Base-by-base conservation (phyloP, 1,284 basidiomycete species). In the Irpex sp. region DNA sequence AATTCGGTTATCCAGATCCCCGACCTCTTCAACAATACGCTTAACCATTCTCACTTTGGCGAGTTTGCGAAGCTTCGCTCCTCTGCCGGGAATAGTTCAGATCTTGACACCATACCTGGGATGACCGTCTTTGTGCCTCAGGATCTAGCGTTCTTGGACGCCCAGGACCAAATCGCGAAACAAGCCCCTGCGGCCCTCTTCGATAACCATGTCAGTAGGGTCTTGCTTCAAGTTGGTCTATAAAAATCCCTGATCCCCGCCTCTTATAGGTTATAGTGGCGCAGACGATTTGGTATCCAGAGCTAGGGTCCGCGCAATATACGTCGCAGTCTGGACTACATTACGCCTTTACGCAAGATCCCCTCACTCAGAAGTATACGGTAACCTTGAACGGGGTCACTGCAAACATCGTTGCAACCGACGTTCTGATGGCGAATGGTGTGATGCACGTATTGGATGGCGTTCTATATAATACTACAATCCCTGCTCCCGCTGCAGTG, bases 181-280 rank as follows among this genome's bases (percentile, higher is more conserved):
- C 5, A 7, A 14, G 35, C 47, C 36, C 54, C 56, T 10, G 14
- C 12, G 16, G 12, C 18, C 36, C n/a, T 60, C 16, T 59, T 45
- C 45, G 48, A 58, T 16, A 58, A 59, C 36, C 61, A 62, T 39
- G 61, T 62, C 21, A n/a, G 61, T 58, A 18, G 42, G 42, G 42
- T 45, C 12, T 7, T 18, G 7, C 18, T 16, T 45, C 42, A 16
- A 45, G 4, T 18, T 45, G 18, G 28, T 33, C 42, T 14, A 45
- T 18, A 18, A 45, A 45, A 18, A 18, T 45, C 14, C 42, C 18
- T 18, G 18, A 45, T 16, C 16, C 7, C 18, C 28, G 28, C 16
- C 18, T n/a, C 12, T 16, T 18, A 45, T 45, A 51, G 48, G 19
- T 51, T 2, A 51, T 51, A 14, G 19, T 9, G n/a, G 48, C 19